Evolutionary conservation across 495 filamentous ascomycete species (phyloP), one percentile per base, ranked within the genome.

Genomic region (Penicillium argentinense): DNA sequence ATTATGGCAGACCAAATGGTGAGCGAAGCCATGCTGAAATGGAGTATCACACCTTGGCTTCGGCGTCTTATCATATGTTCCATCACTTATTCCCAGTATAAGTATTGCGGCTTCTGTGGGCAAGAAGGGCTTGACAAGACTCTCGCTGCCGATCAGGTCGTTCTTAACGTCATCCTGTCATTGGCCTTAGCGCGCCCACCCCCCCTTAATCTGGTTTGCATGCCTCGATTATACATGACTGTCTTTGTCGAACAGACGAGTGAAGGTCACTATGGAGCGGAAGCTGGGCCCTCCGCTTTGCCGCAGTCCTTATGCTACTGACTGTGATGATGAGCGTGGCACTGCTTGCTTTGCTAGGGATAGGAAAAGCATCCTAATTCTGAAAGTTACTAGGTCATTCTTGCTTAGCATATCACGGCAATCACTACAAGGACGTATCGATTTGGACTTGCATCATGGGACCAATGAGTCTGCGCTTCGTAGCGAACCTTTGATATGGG

Each of bases 121-220:
- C 71, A 76, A 33, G 66, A 82, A 5, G 88, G 88, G 1, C 73
- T 96, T n/a, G 74, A 83, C 28, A 77, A 74, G n/a, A 85, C 90
- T 3, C 66, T 95, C 24, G 89, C 82, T 42, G 89, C 77, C 2
- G 82, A 72, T 13, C 90, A 96, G 63, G 89, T 95, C 42, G 88
- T 82, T 2, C 67, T 96, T 27, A 89, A 84, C 51, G 77, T 91
- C 3, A 85, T 89, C 21, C 67, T 96, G 26, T 89, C 90, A 1
- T 88, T 95, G 59, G 82, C 91, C 23, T 81, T 77, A 7, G 88
- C 88, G 3, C n/a, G n/a, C n/a, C n/a, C n/a, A n/a, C n/a, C n/a
- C n/a, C n/a, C 91, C 91, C n/a, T 68, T 96, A 16, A 86, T 96
- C 52, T 96, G 83, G 62, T 95, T 95, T 56, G 95, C 91, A 0